phyloP scores from a whole-genome alignment of 768 basidiomycete species.

The Pilatotrama ljubarskyi region DNA sequence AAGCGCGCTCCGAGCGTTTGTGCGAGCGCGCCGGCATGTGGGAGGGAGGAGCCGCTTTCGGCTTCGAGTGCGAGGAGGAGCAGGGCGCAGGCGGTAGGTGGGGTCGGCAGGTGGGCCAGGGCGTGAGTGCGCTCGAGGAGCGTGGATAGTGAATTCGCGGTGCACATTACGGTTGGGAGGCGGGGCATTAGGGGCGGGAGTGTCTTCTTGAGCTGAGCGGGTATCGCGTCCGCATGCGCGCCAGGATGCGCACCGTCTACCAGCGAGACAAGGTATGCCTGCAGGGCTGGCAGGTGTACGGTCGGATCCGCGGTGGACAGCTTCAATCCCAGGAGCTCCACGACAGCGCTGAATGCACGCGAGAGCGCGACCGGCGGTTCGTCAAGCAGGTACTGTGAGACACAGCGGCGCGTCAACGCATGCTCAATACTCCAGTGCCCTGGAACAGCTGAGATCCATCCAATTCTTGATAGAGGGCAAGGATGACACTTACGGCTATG shows the following conservation, averaged over 20 bases:
- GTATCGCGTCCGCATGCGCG: conserved; percentile 10
- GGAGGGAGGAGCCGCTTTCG: conserved; percentile 52
- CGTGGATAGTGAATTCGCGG: conserved; percentile 24
- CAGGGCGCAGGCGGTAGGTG: conserved; percentile 64
- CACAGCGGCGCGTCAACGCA: conserved; percentile 25
- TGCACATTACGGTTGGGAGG: conserved; percentile 21
- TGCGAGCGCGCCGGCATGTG: conserved; percentile 58
- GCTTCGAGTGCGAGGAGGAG: conserved; percentile 73
- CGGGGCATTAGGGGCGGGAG: conserved; percentile 24
- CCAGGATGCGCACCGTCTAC: conserved; percentile 10
- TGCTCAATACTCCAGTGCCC: conserved; percentile 11
- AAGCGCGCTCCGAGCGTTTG: conserved; percentile 53
- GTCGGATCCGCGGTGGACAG: conserved; percentile 58
- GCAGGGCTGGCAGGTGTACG: conserved; percentile 57
- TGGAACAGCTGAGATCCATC: conserved; percentile 16
- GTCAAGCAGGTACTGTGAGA: conserved; percentile 47
- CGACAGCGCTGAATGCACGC: conserved; percentile 54
- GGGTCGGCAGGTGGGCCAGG: conserved; percentile 40
- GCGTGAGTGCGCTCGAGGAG: conserved; percentile 29
- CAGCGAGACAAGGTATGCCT: conserved; percentile 44
- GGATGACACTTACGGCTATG: conserved; percentile 50
- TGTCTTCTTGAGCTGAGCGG: conserved; percentile 19
- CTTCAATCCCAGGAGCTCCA: conserved; percentile 53
- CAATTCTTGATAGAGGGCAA: conserved; percentile 2
- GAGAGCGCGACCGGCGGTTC: conserved; percentile 52